Base-by-base conservation (phyloP, 345 rosid genomes). In the Zanthoxylum bungeanum region DNA sequence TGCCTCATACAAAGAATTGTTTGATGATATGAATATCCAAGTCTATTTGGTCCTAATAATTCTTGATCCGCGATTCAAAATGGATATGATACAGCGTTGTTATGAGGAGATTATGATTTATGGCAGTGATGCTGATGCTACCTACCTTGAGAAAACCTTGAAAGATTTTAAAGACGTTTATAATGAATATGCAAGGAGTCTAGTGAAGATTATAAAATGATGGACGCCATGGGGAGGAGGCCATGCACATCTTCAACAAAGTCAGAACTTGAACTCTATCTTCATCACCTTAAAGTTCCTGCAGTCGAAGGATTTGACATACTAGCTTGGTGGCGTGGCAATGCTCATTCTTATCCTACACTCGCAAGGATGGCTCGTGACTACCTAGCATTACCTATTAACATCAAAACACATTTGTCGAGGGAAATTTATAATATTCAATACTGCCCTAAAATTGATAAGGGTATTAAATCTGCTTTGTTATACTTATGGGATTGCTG, bases 291-390 rank as follows among this genome's bases (percentile, higher is more conserved):
- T n/a, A 19, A 9, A 16, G 30, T 64, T 4, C 40, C 52, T 0
- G 16, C 8, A 4, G 11, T 9, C 0, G 16, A 34, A 21, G 47
- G 64, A 4, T 57, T 76, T 36, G 21, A 62, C 9, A 12, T 65
- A 49, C 37, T 71, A 2, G 21, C 22, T 7, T 76, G 79, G 75
- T 70, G 75, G 79, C 9, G 8, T 21, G n/a, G 7, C 2, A 24
- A 50, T 9, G 52, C 33, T 21, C 19, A 25, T 5, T 58, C 3
- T 8, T 76, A 12, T 31, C 72, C 71, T 0, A 49, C 42, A 14
- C 71, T 70, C 28, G 36, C 55, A 7, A 76, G 24, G 42, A 64
- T 70, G 71, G 79, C 66, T 19, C 28, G 53, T 1, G 74, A 76
- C 28, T 40, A 55, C 24, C 57, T 76, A 24, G 51, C 68, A 11